Evolutionary conservation across 2,329 filamentous ascomycete species (phyloP).

Genomic region (Niveomyces coronatus): DNA sequence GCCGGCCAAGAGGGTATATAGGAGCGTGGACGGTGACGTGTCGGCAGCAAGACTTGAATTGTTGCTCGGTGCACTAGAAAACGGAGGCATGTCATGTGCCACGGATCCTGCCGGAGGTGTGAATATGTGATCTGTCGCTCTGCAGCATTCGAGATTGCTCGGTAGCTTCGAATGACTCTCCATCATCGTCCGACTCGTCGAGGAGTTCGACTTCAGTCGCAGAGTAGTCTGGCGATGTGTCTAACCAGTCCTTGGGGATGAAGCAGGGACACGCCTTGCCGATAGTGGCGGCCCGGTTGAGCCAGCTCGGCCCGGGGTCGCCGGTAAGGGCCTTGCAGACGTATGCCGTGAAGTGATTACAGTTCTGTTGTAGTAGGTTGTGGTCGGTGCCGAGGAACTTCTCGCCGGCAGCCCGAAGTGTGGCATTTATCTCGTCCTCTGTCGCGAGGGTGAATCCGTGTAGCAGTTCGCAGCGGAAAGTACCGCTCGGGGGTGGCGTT

Average conservation of each 20-base stretch:
- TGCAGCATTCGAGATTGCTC: conserved; percentile 39
- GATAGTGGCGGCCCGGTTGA: conserved; percentile 77
- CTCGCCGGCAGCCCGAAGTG: conserved; percentile 58
- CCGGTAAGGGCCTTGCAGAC: conserved; percentile 66
- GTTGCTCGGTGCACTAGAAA: too few species aligned
- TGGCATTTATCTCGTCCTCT: conserved; percentile 57
- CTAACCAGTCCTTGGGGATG: conserved; percentile 73
- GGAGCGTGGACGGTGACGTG: too few species aligned
- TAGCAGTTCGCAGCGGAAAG: conserved; percentile 63
- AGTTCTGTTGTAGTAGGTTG: conserved; percentile 75
- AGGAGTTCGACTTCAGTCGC: conserved; percentile 61
- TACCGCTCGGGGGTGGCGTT: conserved; percentile 65
- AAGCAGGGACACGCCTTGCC: conserved; percentile 73
- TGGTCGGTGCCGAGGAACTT: conserved; percentile 68
- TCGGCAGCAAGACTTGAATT: too few species aligned
- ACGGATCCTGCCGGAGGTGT: background rate
- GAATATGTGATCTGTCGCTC: conserved; percentile 21
- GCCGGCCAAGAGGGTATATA: too few species aligned
- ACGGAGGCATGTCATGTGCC: too few species aligned
- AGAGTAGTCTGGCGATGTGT: conserved; percentile 66
- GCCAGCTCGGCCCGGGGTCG: conserved; percentile 59
- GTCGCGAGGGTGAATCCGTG: conserved; percentile 69
- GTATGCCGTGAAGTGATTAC: conserved; percentile 78
- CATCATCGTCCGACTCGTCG: conserved; percentile 43
- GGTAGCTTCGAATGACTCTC: conserved; percentile 31